Evolutionary conservation across 208 protist genomes (phyloP).

Genomic region (Entamoeba moshkovskii): DNA sequence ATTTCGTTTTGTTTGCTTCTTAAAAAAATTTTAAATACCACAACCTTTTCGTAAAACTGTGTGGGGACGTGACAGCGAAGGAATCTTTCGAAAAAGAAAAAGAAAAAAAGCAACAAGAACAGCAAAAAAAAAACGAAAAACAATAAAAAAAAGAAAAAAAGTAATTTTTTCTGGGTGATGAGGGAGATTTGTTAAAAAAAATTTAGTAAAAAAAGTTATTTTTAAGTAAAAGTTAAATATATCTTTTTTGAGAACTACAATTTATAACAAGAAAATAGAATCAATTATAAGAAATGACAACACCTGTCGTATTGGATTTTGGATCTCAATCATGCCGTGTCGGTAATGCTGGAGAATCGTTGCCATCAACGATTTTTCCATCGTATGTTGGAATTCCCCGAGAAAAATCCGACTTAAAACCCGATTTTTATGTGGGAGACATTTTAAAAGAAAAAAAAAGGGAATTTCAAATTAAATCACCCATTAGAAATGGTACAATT

Average conservation of each 20-base stretch:
- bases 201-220: neutral
- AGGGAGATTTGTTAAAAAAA: neutral
- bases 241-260: neutral
- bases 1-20: neutral
- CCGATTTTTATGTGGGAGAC: neutral
- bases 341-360: neutral
- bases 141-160: neutral
- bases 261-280: neutral
- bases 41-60: neutral
- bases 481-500: neutral
- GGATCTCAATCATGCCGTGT: neutral
- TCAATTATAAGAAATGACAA: neutral
- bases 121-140: neutral
- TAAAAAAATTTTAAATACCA: neutral
- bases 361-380: neutral
- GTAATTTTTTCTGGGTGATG: neutral
- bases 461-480: neutral
- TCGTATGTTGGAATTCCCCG: neutral
- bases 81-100: neutral
- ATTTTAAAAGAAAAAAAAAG: neutral
- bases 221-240: neutral
- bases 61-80: no score
- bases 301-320: neutral
- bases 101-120: neutral
- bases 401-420: neutral